phyloP scores from a whole-genome alignment of 306 rosid species.

The Acacia acuminata region DNA sequence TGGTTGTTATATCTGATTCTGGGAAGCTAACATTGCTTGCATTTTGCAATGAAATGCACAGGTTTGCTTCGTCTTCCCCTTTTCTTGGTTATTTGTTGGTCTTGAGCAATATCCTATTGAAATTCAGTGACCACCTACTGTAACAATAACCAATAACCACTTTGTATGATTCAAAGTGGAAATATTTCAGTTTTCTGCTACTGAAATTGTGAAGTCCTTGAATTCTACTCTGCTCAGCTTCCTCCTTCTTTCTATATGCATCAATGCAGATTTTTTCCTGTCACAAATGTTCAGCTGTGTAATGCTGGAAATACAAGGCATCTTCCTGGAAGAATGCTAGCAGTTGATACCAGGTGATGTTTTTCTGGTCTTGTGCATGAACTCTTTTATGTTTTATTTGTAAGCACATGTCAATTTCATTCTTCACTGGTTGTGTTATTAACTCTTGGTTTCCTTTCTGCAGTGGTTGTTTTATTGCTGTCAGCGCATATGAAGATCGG shows the following conservation, averaged over 20 bases:
- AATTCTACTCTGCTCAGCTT: conserved; percentile 20
- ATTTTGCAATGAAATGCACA: conserved; percentile 94
- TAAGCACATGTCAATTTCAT: conserved; percentile 13
- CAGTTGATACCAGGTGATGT: conserved; percentile 76
- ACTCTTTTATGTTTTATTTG: conserved; percentile 1
- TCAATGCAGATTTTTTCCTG: conserved; percentile 69
- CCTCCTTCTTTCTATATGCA: conserved; percentile 17
- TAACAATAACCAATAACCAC: background rate
- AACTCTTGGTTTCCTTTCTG: conserved; percentile 38
- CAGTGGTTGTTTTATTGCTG: conserved; percentile 97
- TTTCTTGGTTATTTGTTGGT: conserved; percentile 1
- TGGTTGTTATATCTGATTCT: conserved; percentile 88
- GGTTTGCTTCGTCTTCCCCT: conserved; percentile 45
- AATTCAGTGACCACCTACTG: conserved; percentile 6
- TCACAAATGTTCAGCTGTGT: conserved; percentile 76
- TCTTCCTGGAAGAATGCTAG: conserved; percentile 85
- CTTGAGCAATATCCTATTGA: background rate
- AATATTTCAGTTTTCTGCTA: background rate
- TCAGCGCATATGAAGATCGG: conserved; percentile 79
- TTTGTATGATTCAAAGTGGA: background rate
- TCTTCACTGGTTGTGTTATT: conserved; percentile 5
- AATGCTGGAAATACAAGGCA: conserved; percentile 74
- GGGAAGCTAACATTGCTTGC: conserved; percentile 92
- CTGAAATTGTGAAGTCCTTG: background rate
- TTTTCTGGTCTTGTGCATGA: conserved; percentile 25